Conservation (phyloP, 2,329 filamentous ascomycete genomes). For the Aspergillus chevalieri region DNA sequence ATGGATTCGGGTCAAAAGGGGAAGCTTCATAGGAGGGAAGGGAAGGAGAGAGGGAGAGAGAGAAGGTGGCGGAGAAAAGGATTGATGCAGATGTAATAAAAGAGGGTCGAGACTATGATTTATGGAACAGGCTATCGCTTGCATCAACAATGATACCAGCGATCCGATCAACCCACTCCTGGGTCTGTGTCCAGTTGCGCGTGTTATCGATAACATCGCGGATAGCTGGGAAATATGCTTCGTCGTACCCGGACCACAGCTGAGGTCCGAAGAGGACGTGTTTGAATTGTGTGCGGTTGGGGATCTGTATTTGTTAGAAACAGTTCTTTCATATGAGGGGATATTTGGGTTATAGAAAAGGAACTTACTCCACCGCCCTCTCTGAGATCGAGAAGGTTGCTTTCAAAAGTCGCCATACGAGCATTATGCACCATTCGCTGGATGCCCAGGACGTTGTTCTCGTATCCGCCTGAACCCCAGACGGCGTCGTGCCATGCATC, state of each 20-base stretch:
- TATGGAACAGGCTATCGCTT: constrained; percentile 38
- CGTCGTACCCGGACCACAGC: constrained; percentile 64
- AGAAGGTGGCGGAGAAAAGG: constrained; percentile 6
- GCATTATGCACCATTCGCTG: constrained; percentile 71
- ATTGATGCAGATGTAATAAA: constrained; percentile 8
- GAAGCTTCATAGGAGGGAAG: too few relatives aligned
- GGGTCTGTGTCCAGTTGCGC: constrained; percentile 63
- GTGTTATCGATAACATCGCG: constrained; percentile 65
- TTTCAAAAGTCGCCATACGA: constrained; percentile 75
- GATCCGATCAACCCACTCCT: constrained; percentile 64
- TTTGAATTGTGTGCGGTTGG: constrained; percentile 86
- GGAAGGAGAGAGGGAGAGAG: background rate
- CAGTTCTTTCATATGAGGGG: background rate
- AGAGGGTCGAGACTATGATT: background rate
- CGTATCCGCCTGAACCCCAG: constrained; percentile 66
- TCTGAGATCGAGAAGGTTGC: constrained; percentile 70
- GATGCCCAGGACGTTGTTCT: constrained; percentile 61
- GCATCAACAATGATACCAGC: constrained; percentile 62
- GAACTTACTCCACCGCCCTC: constrained; percentile 65
- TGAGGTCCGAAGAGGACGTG: constrained; percentile 85
- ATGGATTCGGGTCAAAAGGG: too few relatives aligned
- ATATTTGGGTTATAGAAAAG: background rate
- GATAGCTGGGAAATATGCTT: constrained; percentile 73
- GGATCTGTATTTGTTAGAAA: constrained; percentile 50
- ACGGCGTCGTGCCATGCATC: constrained; percentile 68